Evolutionary conservation across 129 eudicot genomes (phyloP), one percentile per base, ranked within the genome.

Genomic region (Flaveria linearis): DNA sequence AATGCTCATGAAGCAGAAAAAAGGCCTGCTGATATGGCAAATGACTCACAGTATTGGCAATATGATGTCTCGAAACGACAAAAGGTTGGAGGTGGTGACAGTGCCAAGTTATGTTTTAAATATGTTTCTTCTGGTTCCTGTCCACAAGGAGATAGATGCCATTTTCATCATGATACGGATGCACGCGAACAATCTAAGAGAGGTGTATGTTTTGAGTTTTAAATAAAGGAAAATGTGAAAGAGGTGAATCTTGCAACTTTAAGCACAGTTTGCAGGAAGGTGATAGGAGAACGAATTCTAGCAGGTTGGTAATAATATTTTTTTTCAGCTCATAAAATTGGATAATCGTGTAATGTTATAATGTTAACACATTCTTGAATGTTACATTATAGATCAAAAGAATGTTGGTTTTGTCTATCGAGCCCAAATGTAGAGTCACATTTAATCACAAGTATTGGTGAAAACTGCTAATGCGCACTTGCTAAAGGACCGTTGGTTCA

Each of bases 361-460:
- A 58, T 42, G 20, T 49, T 62, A 46, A 63, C 49, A 17, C 30
- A n/a, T 60, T 7, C 6, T 62, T 45, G 30, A 39, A 49, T 60
- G 10, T 45, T 62, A 39, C 62, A 41, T 80, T 81, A 69, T 84
- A 94, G 99, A 84, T 89, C 96, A 42, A 91, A 71, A 65, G 99
- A 94, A 73, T 94, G 99, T 82, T 94, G 99, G 99, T 94, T 94
- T 89, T 94, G 99, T 84, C 80, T 94, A 81, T 94, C 99, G 52
- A 94, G 97, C 80, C 97, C 97, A 60, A 94, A 74, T 79, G 91
- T 94, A 82, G 99, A 94, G 85, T 91, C 96, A 0, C 97, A 94
- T 87, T 60, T 94, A 57, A 91, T 94, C 78, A 86, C 89, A 10
- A 91, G 93, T 75, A 76, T 94, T 53, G 97, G 96, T 25, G 99